These are phyloP conservation scores for Pinus albicaulis DNA, from an alignment of 75 land plant genomes.

Conservation along the genomic window DNA sequence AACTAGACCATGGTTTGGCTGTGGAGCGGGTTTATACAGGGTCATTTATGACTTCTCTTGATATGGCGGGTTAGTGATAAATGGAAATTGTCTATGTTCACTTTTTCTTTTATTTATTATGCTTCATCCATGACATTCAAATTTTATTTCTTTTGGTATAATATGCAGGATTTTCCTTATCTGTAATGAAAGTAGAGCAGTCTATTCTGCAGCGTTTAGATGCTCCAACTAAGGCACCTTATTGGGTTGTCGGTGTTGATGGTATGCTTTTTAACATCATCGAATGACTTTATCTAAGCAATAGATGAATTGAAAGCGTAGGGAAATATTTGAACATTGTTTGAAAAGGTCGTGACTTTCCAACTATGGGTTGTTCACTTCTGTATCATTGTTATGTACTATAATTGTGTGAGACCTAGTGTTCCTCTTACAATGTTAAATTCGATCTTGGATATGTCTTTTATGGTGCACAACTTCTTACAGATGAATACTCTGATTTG, in stretches of 20 bases:
- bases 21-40: slow-evolving; percentile 54
- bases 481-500: neutral
- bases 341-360: too few relatives aligned
- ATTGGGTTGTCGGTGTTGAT: slow-evolving; percentile 52
- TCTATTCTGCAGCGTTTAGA: slow-evolving; percentile 32
- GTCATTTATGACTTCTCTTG: slow-evolving; percentile 47
- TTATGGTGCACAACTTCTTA: too few relatives aligned
- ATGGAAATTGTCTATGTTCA: neutral
- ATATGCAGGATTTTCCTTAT: slow-evolving; percentile 24
- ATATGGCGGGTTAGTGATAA: slow-evolving; percentile 35
- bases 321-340: too few relatives aligned
- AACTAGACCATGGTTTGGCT: slow-evolving; percentile 45
- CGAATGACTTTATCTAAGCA: neutral
- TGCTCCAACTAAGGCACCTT: slow-evolving; percentile 40
- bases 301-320: too few relatives aligned
- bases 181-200: slow-evolving; percentile 45
- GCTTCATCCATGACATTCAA: neutral
- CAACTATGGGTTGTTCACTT: too few relatives aligned
- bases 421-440: neutral
- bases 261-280: slow-evolving; percentile 15
- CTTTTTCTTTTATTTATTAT: neutral
- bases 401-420: too few relatives aligned
- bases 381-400: too few relatives aligned
- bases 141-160: neutral
- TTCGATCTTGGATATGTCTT: neutral